Base-by-base conservation (phyloP, 768 basidiomycete species). In the Lactarius hengduanensis region DNA sequence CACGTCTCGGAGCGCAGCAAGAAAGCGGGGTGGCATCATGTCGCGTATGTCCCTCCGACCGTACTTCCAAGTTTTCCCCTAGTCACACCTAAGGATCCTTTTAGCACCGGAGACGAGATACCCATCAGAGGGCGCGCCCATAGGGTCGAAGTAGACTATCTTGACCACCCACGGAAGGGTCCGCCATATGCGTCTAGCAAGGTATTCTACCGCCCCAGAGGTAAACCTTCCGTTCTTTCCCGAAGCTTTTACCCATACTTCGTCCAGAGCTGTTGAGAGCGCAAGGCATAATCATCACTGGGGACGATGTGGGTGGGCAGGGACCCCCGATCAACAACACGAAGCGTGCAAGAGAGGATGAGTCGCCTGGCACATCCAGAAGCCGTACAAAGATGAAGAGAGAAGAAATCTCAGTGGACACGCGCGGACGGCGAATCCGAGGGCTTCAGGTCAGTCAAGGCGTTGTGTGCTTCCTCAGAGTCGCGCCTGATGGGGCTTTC, bases 11-110 rank as follows among this genome's bases (percentile, higher is more conserved):
- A 67, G 40, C 61, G 40, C 47, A 67, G 66, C 57, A 67, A 67
- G 57, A 67, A 63, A 50, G 66, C 66, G 11, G 66, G 66, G 40
- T 67, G 66, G 66, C 66, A 67, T n/a, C 66, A 67, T 43, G 61
- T 62, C 38, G 28, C 47, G 66, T 63, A 67, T 2, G 10, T 34
- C 36, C 9, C 34, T 11, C 4, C 16, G 15, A 50, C n/a, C n/a
- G 15, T 26, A 3, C 13, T 28, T 13, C 38, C 1, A 40, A 40
- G 38, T 40, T 16, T 40, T 40, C 38, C 38, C 5, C 13, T 16
- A 4, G 15, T 40, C 38, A 15, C 13, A 5, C 5, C 5, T 40
- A 40, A 40, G 20, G 18, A 15, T 28, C 16, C 4, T 47, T 11
- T 10, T 34, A 66, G 65, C 56, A 66, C 65, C 16, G 65, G 36